Evolutionary conservation across 164 flowering plant species (phyloP), one percentile per base, ranked within the genome.

Genomic region (Umbellularia californica): DNA sequence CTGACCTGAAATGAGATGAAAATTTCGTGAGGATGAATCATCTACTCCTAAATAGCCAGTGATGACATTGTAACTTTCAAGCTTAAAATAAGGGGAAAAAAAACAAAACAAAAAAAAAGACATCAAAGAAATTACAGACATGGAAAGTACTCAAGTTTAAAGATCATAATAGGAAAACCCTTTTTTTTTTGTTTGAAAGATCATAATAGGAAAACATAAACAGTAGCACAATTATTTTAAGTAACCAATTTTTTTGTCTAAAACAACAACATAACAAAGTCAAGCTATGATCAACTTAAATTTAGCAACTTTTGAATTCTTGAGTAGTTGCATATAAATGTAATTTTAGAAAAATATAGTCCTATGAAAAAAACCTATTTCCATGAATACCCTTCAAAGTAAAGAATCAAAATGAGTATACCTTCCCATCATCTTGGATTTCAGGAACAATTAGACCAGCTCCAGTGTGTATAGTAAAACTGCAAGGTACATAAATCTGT

Each of bases 381-480:
- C 25, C n/a, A 66, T 20, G 72, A 72, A n/a, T 41, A 41, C 50
- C 66, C 51, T 52, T 52, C 14, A 41, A 58, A 67, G 50, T 20
- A 27, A 69, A 52, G 17, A 33, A 12, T 27, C 28, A 55, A 65
- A 50, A 25, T 64, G 50, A 70, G 50, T 5, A 62, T 82, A 93
- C 99, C 95, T 87, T 78, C 69, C 95, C 97, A 84, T 94, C 92
- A 62, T 90, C 91, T 84, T 87, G 91, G 62, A 96, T 84, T 82
- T 91, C 93, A 68, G 97, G 97, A 76, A 96, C 87, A 82, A 96
- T 96, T 20, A 96, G 79, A 74, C 99, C 99, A 72, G 98, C 99
- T 79, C 98, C 97, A 78, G 99, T 96, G 75, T 94, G 95, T 28
- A 96, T 72, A 3, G 89, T 94, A 77, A 92, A 96, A 81, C 99